Conservation (phyloP, 2,329 filamentous ascomycete species). For the Talaromyces sp. region DNA sequence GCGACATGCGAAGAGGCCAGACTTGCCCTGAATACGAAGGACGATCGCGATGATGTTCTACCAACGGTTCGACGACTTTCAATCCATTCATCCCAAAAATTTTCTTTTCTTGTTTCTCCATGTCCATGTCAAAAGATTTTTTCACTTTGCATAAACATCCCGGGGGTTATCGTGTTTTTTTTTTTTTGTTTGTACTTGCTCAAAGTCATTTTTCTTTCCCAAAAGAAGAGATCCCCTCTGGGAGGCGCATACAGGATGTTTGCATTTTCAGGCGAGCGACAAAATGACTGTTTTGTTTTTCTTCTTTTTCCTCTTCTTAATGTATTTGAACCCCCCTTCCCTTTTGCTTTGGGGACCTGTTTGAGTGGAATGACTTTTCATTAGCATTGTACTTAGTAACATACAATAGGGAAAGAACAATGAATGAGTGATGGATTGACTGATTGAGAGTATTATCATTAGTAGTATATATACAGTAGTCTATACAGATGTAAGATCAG, state of each 20-base stretch:
- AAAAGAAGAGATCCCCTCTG: constrained; percentile 13
- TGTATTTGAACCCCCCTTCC: neutral
- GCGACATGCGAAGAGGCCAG: neutral
- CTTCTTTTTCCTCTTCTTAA: constrained; percentile 17
- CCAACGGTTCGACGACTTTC: neutral
- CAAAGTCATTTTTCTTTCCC: constrained; percentile 21
- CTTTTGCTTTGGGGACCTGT: neutral
- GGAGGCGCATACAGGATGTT: constrained; percentile 18
- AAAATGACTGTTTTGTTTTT: constrained; percentile 12
- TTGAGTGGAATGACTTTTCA: constrained; percentile 9
- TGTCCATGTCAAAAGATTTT: neutral
- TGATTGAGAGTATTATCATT: constrained; percentile 6
- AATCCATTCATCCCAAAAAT: neutral
- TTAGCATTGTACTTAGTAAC: constrained; percentile 16
- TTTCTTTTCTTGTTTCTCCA: neutral
- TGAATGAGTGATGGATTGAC: constrained; percentile 4
- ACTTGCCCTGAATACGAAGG: neutral
- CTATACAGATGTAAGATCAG: constrained; percentile 8
- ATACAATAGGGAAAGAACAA: constrained; percentile 10
- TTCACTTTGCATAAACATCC: constrained; percentile 8
- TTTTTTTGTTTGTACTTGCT: constrained; percentile 17
- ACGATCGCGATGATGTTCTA: neutral
- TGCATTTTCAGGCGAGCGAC: constrained; percentile 23
- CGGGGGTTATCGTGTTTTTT: constrained; percentile 16
- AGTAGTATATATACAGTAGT: constrained; percentile 6